These are phyloP conservation scores for Elongisporangium prolatum DNA, from an alignment of 352 stramenopile species.

Conservation along the genomic window DNA sequence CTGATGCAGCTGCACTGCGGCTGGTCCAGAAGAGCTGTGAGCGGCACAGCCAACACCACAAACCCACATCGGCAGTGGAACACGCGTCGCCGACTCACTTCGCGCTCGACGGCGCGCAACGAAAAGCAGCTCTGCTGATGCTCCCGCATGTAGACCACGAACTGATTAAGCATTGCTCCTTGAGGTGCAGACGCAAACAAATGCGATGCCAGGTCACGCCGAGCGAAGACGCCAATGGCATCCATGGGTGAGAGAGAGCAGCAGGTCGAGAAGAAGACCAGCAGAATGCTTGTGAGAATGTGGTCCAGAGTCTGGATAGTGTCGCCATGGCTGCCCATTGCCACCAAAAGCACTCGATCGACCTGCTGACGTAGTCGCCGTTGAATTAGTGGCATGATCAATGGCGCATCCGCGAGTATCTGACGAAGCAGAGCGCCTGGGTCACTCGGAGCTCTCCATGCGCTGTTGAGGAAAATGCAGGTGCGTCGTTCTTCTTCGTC, in stretches of 20 bases:
- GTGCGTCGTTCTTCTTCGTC: constrained; percentile 33
- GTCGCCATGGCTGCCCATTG: constrained; percentile 15
- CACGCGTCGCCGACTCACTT: constrained; percentile 10
- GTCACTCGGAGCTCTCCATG: background rate
- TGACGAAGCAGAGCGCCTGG: constrained; percentile 24
- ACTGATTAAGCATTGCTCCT: constrained; percentile 20
- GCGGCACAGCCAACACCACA: constrained; percentile 22
- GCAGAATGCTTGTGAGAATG: constrained; percentile 24
- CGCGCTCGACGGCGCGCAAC: constrained; percentile 9
- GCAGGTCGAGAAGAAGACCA: constrained; percentile 42
- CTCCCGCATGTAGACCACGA: constrained; percentile 15
- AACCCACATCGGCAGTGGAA: constrained; percentile 39
- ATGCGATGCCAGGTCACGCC: constrained; percentile 17
- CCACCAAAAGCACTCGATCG: constrained; percentile 34
- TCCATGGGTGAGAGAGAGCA: constrained; percentile 23
- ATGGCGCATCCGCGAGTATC: constrained; percentile 28
- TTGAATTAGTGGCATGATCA: constrained; percentile 39
- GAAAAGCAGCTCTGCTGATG: background rate
- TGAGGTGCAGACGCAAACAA: constrained; percentile 26
- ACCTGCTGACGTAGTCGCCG: constrained; percentile 35
- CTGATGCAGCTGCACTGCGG: constrained; percentile 17
- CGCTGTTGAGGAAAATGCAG: constrained; percentile 21
- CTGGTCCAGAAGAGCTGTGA: constrained; percentile 10
- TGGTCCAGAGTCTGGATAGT: constrained; percentile 18
- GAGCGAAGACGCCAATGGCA: constrained; percentile 20